Base-by-base conservation (phyloP, 106 monocot genomes). In the Acorus gramineus region DNA sequence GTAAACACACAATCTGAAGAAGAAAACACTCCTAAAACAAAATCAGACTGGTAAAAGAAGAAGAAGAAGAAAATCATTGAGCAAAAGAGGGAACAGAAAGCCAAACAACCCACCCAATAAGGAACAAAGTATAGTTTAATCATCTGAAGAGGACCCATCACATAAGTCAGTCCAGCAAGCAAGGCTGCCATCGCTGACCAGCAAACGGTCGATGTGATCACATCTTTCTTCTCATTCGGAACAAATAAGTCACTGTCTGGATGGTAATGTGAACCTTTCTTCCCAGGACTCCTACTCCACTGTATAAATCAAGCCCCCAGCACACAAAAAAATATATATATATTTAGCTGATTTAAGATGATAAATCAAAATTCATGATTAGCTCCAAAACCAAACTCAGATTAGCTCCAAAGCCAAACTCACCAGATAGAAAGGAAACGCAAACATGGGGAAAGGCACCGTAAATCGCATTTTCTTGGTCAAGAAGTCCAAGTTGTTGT, bases 241-340 rank as follows among this genome's bases (percentile, higher is more conserved):
- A 71, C 50, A 54, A 93, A 93, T 45, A 93, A 57, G 62, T 82
- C 71, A 42, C 87, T 88, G 9, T 60, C 64, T 13, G 88, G 87
- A 59, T 85, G 66, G 62, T 80, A 85, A 61, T 88, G 88, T 8
- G 92, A 87, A 5, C 92, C 92, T 7, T 10, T 52, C 66, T 87
- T 93, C 11, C 92, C 92, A 4, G 93, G 93, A 68, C 75, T 93
- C 60, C 93, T 77, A 12, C n/a, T 5, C 73, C 63, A 83, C 88
- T 93, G 68, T 8, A 52, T 8, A 47, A 61, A 61, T 14, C 52
- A 47, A 61, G 56, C 2, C 4, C 4, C 4, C 7, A 9, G 54
- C 8, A 45, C 5, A 28, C 28, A 28, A 0, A 28, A 28, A 28
- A 28, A 28, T n/a, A n/a, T n/a, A 11, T 1, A 55, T 7, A 46